Evolutionary conservation across 1,284 basidiomycete species (phyloP), one percentile per base, ranked within the genome.

Genomic region (Marasmius sp.): DNA sequence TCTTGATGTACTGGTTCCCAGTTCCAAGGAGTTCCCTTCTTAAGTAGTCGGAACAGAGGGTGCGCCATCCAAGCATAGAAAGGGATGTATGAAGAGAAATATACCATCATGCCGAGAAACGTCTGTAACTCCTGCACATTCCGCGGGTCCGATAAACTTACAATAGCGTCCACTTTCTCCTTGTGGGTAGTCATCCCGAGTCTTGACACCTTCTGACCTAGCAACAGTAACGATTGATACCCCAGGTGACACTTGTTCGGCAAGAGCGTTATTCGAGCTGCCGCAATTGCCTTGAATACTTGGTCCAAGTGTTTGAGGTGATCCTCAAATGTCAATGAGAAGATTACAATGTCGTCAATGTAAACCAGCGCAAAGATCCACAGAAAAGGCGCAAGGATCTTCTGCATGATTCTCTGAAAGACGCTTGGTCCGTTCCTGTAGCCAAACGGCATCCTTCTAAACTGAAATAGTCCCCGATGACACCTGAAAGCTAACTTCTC

Each of bases 171-270:
- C 0, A 75, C 69, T 59, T 75, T 75, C 54, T 74, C 72, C n/a
- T 66, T 62, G 57, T 75, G 71, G 2, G 72, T 74, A 0, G 71
- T 73, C 4, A 75, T 54, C 0, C 72, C 72, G n/a, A 75, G 61
- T 5, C 72, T 49, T 2, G 73, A 74, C 0, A 75, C 72, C 56
- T 71, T 72, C 48, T 75, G 73, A 4, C 73, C 72, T 20, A 75
- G 61, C 1, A 75, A 61, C 0, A 72, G 58, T 12, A 74, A 59
- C 3, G 71, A 74, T 41, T 62, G 62, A 52, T 69, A 75, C 3
- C 54, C 66, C 1, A 75, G 43, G 60, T 70, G 68, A 59, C 72
- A 74, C 60, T 75, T 75, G 0, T 37, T 18, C 1, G 72, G 72
- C 0, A 71, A 70, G 6, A 75, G 59, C 4, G 73, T 75, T 8